These are phyloP conservation scores for Bacterosira constricta DNA, from an alignment of 108 stramenopile genomes.

Conservation along the genomic window DNA sequence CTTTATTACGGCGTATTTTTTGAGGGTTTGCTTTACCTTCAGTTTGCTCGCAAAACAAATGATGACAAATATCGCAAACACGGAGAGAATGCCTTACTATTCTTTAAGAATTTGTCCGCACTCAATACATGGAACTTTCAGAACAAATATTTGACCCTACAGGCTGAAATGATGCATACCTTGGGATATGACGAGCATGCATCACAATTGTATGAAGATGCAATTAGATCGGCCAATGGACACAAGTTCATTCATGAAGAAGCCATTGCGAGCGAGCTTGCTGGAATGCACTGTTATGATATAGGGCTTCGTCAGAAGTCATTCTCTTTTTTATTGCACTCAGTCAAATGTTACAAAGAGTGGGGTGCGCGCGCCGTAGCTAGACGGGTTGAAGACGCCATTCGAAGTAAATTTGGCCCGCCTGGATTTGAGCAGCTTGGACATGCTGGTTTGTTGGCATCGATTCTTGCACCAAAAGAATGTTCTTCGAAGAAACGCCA, in stretches of 20 bases:
- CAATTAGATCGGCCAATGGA: neutral
- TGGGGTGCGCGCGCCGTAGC: neutral
- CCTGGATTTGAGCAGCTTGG: neutral
- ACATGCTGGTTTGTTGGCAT: neutral
- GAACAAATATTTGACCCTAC: conserved; percentile 4
- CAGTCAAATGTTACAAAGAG: neutral
- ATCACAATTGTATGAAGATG: neutral
- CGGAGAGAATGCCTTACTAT: neutral
- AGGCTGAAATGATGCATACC: conserved; percentile 8
- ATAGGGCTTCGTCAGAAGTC: neutral
- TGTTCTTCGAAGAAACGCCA: neutral
- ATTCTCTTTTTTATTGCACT: neutral
- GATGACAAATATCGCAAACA: neutral
- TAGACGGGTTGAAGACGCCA: neutral
- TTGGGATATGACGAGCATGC: neutral
- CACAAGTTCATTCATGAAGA: conserved; percentile 3
- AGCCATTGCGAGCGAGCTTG: neutral
- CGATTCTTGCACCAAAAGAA: neutral
- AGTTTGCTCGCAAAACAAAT: neutral
- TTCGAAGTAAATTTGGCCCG: neutral
- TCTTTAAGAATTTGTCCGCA: neutral
- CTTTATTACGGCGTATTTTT: neutral
- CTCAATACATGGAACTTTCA: conserved; percentile 6
- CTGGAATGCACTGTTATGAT: neutral
- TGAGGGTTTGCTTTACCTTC: conserved; percentile 8